A percentile compares a stretch with the other conserved stretches of the same genome.
phyloP scores from a whole-genome alignment of 306 rosid species.

The Prosopis cineraria region DNA sequence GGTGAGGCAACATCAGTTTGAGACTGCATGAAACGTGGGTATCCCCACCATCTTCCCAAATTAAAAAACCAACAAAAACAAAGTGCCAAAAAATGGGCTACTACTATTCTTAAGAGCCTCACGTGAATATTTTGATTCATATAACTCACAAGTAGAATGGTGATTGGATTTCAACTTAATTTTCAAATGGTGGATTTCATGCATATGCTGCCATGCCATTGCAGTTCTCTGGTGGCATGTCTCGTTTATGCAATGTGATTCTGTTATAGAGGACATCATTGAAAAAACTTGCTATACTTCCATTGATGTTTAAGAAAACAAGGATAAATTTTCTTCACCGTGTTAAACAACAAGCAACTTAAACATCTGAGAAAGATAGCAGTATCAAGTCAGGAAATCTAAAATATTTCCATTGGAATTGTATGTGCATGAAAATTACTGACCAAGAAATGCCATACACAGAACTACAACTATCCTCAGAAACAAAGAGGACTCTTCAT shows the following conservation, averaged over 20 bases:
- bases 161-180: not conserved
- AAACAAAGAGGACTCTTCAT: constrained; percentile 21
- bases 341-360: constrained; percentile 11
- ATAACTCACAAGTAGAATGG: not conserved
- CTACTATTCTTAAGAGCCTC: not conserved
- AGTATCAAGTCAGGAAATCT: not conserved
- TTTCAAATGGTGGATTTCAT: not conserved
- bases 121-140: not conserved
- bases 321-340: not conserved
- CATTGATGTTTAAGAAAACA: not conserved
- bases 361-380: constrained; percentile 10
- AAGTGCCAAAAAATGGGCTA: not conserved
- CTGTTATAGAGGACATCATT: not conserved
- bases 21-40: not conserved
- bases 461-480: not conserved
- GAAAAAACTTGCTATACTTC: not conserved
- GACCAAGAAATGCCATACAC: not conserved
- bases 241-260: not conserved
- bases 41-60: not conserved
- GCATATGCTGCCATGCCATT: not conserved
- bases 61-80: not conserved
- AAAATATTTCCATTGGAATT: constrained; percentile 1
- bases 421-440: not conserved
- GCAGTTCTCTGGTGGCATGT: not conserved
- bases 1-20: not conserved